Percentiles rank a stretch among this genome's conserved stretches.
phyloP scores from a whole-genome alignment of 2,329 filamentous ascomycete genomes.

The Blastomyces silverae region DNA sequence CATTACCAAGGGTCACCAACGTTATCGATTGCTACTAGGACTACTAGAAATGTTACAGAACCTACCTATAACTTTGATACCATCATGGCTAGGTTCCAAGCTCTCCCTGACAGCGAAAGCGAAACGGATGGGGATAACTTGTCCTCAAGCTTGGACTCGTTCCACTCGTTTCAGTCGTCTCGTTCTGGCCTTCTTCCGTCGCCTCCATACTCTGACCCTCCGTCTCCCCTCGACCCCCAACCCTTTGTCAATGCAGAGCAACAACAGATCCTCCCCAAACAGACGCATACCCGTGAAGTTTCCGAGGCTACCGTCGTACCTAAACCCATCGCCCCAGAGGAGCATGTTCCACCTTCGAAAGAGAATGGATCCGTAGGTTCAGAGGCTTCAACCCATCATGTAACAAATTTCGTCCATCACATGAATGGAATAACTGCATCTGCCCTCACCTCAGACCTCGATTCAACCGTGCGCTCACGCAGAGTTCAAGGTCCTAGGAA shows the following conservation, averaged over 20 bases:
- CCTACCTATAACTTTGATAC: constrained; percentile 32
- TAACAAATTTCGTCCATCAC: background rate
- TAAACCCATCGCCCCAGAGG: constrained; percentile 19
- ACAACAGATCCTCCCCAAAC: constrained; percentile 9
- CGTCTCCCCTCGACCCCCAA: constrained; percentile 22
- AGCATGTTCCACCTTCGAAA: background rate
- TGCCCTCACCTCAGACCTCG: constrained; percentile 28
- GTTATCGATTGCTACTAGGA: constrained; percentile 17
- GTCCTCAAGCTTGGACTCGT: constrained; percentile 40
- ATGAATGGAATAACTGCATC: constrained; percentile 23
- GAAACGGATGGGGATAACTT: constrained; percentile 26
- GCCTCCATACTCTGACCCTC: constrained; percentile 20
- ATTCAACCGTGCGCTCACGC: constrained; percentile 40
- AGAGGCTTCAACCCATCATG: background rate
- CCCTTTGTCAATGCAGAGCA: constrained; percentile 18
- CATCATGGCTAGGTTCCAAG: constrained; percentile 37
- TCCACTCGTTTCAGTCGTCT: constrained; percentile 34
- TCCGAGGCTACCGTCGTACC: constrained; percentile 28
- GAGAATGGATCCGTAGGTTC: background rate
- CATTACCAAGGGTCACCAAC: constrained; percentile 12
- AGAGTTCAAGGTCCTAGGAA: constrained; percentile 49
- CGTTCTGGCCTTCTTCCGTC: constrained; percentile 20
- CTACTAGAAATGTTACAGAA: constrained; percentile 27
- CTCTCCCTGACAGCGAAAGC: constrained; percentile 25
- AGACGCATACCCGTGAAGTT: constrained; percentile 27